Evolutionary conservation across 2,329 filamentous ascomycete species (phyloP).

Genomic region (Pyricularia pennisetigena): DNA sequence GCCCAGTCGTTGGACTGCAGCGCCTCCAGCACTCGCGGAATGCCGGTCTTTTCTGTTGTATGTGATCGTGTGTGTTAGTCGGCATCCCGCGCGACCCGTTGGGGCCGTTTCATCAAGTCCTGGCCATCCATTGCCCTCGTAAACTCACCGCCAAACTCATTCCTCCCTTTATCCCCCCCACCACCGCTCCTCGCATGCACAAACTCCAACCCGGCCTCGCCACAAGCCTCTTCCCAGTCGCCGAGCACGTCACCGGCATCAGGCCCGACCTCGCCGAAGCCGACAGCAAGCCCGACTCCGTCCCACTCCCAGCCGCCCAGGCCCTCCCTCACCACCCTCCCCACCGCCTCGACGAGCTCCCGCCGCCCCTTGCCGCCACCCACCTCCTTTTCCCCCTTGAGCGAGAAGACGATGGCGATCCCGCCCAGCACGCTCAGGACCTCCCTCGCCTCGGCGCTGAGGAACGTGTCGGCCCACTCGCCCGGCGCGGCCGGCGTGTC

Average conservation of each 20-base stretch:
- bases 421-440: constrained; percentile 53
- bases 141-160: constrained; percentile 51
- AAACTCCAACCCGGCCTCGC: constrained; percentile 51
- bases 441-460: constrained; percentile 50
- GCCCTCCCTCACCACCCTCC: constrained; percentile 43
- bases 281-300: constrained; percentile 50
- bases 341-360: constrained; percentile 40
- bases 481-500: constrained; percentile 39
- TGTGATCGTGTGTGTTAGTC: not conserved
- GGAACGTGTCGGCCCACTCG: constrained; percentile 50
- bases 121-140: not conserved
- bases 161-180: constrained; percentile 28
- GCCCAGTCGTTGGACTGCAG: constrained; percentile 58
- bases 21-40: constrained; percentile 49
- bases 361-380: constrained; percentile 18
- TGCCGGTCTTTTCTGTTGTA: constrained; percentile 15
- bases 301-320: constrained; percentile 56
- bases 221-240: constrained; percentile 52
- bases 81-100: not conserved
- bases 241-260: constrained; percentile 29
- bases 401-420: constrained; percentile 42
- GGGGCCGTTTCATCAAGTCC: not conserved
- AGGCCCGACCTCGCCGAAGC: constrained; percentile 30
- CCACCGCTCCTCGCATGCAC: constrained; percentile 35
- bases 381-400: constrained; percentile 14